Evolutionary conservation across 805 yeast genomes (phyloP).

Genomic region (Wickerhamomyces silvicola): DNA sequence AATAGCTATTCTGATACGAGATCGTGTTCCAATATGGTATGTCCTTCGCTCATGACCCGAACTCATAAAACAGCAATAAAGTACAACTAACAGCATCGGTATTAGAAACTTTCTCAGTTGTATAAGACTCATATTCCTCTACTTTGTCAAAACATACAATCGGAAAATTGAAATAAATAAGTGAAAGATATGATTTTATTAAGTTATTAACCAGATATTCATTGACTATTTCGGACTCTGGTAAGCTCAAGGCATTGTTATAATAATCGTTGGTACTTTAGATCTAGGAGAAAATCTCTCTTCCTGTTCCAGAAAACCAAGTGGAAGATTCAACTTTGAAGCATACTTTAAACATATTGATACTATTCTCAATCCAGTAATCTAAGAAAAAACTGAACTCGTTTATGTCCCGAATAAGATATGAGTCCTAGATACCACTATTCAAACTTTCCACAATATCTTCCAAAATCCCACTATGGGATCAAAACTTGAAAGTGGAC

Average conservation of each 20-base stretch:
- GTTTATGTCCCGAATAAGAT: not conserved
- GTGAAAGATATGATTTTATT: not conserved
- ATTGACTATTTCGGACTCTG: not conserved
- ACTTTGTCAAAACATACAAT: slow-evolving; percentile 1
- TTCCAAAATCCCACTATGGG: not conserved
- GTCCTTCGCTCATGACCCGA: not conserved
- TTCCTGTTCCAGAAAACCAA: not conserved
- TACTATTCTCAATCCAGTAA: too few relatives aligned
- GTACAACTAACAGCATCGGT: not conserved
- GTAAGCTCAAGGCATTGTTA: not conserved
- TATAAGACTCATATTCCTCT: not conserved
- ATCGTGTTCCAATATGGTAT: not conserved
- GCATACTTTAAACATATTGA: too few relatives aligned
- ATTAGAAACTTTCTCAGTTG: not conserved
- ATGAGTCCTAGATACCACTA: not conserved
- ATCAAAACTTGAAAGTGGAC: too few relatives aligned
- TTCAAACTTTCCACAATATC: not conserved
- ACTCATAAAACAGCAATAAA: not conserved
- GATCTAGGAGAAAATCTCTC: not conserved
- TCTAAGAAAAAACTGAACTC: too few relatives aligned
- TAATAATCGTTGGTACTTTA: too few relatives aligned
- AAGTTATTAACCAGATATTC: not conserved
- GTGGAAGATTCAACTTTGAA: too few relatives aligned
- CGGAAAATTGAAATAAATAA: slow-evolving; percentile 1
- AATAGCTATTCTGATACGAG: not conserved